Base-by-base conservation (phyloP, 2,329 filamentous ascomycete species). In the Clonostachys sp. region DNA sequence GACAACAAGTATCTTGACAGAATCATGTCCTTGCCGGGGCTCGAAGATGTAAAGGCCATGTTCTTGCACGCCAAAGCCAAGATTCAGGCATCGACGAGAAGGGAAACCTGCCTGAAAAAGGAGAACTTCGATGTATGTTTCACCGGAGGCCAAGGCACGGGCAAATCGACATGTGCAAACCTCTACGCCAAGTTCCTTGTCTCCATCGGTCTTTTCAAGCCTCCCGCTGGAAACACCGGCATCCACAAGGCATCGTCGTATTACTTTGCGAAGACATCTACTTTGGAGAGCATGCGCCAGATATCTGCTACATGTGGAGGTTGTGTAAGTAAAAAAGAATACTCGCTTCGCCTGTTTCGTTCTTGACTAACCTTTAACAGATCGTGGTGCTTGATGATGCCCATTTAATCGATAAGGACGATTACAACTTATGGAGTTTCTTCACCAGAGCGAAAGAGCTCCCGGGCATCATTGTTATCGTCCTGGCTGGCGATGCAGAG, bases 1-100 rank as follows among this genome's bases (percentile, higher is more conserved):
- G 56, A 61, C 12, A 86, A 81, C 50, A 58, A 65, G n/a, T 68
- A 74, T 3, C 63, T 87, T 2, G 83, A 87, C 53, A 53, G 66
- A 0, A 57, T 87, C 24, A 85, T 87, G 77, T 63, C 65, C 2
- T 77, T 86, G 72, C 75, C 80, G 42, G 83, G 84, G 3, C 66
- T 87, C 0, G 82, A 86, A 54, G 64, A 75, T 5, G 76, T 84
- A 36, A 87, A 87, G 55, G 54, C 67, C 24, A 66, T 81, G 46
- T 75, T 86, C 44, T 61, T 87, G 10, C 51, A 59, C 38, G 51
- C 57, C 38, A 61, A 59, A 41, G 59, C 60, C 3, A 57, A 58
- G 2, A 78, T 85, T 53, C 84, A 83, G 55, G 63, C 69, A 12
- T 72, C 71, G 0, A 58, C 67, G 1, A 57, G 77, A 1, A 68